Evolutionary conservation across 2,329 filamentous ascomycete species (phyloP).

Genomic region (Huntiella savannae): DNA sequence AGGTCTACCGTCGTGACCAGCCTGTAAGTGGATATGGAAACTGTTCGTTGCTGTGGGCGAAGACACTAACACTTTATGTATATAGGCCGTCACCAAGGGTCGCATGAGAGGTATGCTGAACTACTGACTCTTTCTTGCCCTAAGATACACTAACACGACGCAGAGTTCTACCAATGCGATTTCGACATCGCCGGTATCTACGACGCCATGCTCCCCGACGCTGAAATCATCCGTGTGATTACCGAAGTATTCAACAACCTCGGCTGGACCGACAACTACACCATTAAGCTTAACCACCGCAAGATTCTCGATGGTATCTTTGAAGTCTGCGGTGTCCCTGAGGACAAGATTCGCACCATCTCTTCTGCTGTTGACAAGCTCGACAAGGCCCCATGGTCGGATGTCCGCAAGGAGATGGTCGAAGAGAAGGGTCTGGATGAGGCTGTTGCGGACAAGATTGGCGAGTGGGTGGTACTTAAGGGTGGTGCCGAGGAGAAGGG

Average conservation of each 20-base stretch:
- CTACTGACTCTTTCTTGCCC: background rate
- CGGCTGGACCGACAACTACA: constrained; percentile 38
- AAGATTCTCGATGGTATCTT: constrained; percentile 90
- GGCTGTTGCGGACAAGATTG: constrained; percentile 70
- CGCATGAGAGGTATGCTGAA: constrained; percentile 43
- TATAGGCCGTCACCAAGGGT: constrained; percentile 73
- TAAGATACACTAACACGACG: background rate
- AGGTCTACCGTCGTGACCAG: constrained; percentile 41
- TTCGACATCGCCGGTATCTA: constrained; percentile 76
- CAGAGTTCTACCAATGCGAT: constrained; percentile 90
- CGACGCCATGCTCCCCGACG: constrained; percentile 82
- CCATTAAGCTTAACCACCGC: constrained; percentile 81
- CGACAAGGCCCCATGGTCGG: constrained; percentile 57
- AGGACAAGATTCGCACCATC: constrained; percentile 73
- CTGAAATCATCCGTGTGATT: constrained; percentile 70
- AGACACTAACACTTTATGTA: background rate
- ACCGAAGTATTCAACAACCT: constrained; percentile 21
- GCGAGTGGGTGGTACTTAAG: constrained; percentile 62
- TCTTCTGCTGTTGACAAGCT: constrained; percentile 90
- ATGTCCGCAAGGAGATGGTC: constrained; percentile 83
- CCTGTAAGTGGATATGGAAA: constrained; percentile 14
- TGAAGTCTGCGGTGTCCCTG: constrained; percentile 71
- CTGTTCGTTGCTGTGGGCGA: background rate
- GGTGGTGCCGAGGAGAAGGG: constrained; percentile 21
- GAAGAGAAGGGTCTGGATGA: constrained; percentile 69